These are phyloP conservation scores for Symbiodinium pilosum DNA, from an alignment of 73 alveolate species.

Conservation along the genomic window DNA sequence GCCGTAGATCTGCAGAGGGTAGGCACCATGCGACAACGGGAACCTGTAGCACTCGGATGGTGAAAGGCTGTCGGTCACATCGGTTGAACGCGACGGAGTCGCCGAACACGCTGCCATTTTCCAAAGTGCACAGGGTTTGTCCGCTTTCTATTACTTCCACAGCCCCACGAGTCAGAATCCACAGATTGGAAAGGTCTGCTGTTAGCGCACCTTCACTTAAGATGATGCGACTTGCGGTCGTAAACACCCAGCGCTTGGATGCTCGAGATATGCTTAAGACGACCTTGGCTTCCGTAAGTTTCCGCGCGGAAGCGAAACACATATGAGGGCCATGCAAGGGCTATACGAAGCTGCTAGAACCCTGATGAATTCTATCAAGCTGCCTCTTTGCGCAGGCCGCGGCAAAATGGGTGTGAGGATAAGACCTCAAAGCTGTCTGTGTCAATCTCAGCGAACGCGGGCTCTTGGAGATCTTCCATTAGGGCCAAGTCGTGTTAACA, in stretches of 20 bases:
- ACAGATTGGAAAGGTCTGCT: background rate
- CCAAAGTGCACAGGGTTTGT: conserved; percentile 33
- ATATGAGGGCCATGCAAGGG: background rate
- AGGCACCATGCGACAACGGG: conserved; percentile 43
- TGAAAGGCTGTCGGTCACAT: conserved; percentile 78
- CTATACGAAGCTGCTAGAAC: background rate
- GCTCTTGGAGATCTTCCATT: conserved; percentile 11
- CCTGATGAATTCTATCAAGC: background rate
- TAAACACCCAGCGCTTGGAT: conserved; percentile 57
- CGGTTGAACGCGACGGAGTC: conserved; percentile 65
- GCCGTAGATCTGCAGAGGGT: conserved; percentile 60
- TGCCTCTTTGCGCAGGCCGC: conserved; percentile 37
- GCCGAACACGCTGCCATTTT: conserved; percentile 44
- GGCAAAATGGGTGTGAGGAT: conserved; percentile 45
- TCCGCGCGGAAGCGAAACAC: background rate
- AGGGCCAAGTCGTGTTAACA: too few species aligned
- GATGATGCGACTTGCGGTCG: conserved; percentile 17
- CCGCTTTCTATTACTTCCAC: conserved; percentile 69
- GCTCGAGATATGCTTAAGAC: conserved; percentile 51
- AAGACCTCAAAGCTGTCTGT: conserved; percentile 70
- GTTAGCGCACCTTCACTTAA: background rate
- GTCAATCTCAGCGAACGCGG: conserved; percentile 28
- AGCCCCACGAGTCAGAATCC: conserved; percentile 63
- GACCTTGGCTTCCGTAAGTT: background rate
- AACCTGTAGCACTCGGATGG: background rate